A percentile compares a stretch with the other conserved stretches of the same genome.
These are phyloP conservation scores for Rhizophora apiculata DNA, from an alignment of 345 rosid genomes.

Conservation along the genomic window DNA sequence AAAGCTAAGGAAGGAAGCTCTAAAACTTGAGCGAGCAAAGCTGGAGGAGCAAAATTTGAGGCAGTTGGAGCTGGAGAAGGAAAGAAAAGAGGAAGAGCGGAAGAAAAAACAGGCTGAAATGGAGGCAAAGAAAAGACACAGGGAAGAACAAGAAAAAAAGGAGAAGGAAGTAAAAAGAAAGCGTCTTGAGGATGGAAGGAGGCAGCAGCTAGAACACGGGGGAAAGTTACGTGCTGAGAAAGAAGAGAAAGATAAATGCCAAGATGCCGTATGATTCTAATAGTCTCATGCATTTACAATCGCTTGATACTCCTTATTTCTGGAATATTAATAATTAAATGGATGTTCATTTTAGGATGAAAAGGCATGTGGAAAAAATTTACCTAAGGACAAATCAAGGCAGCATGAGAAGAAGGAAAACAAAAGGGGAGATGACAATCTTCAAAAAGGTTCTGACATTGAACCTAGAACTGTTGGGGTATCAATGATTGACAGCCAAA, in stretches of 20 bases:
- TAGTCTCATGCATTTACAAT: neutral
- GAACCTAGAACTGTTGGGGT: slow-evolving; percentile 23
- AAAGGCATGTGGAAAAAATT: slow-evolving; percentile 29
- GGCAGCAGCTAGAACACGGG: slow-evolving; percentile 46
- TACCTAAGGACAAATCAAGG: slow-evolving; percentile 25
- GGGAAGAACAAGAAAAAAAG: slow-evolving; percentile 69
- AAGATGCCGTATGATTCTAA: slow-evolving; percentile 38
- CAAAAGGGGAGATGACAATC: slow-evolving; percentile 22
- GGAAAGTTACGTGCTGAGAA: slow-evolving; percentile 46
- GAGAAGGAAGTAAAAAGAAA: slow-evolving; percentile 71
- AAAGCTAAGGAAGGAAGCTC: slow-evolving; percentile 75
- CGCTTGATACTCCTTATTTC: neutral
- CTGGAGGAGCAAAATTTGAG: slow-evolving; percentile 60
- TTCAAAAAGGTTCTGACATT: slow-evolving; percentile 24
- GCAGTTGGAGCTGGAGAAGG: slow-evolving; percentile 63
- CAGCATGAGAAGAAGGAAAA: slow-evolving; percentile 32
- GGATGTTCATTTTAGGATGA: slow-evolving; percentile 37
- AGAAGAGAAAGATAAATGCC: slow-evolving; percentile 45
- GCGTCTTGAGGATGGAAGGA: slow-evolving; percentile 55
- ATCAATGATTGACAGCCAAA: slow-evolving; percentile 34
- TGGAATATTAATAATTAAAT: slow-evolving; percentile 9
- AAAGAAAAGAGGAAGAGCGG: slow-evolving; percentile 69
- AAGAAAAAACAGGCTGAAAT: slow-evolving; percentile 76
- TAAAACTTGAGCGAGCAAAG: slow-evolving; percentile 75
- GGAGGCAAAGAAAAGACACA: slow-evolving; percentile 65